phyloP scores from a whole-genome alignment of 495 filamentous ascomycete genomes.

The Trichoderma parareesei region DNA sequence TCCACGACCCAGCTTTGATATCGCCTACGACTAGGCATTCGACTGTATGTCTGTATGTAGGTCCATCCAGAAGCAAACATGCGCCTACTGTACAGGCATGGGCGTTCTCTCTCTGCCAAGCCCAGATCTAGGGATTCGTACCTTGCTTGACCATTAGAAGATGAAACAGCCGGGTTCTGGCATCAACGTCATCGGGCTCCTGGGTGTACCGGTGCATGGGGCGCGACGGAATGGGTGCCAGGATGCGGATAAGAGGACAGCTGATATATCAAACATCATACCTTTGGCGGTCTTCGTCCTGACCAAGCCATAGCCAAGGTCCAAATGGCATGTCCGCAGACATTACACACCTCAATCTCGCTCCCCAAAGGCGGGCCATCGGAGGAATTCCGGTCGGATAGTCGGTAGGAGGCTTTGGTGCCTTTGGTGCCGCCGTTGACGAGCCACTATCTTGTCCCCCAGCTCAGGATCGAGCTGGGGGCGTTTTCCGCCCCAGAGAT shows the following conservation, averaged over 20 bases:
- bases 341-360: background rate
- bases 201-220: background rate
- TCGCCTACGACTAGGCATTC: background rate
- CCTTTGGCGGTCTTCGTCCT: too few species aligned
- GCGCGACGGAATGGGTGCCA: background rate
- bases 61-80: background rate
- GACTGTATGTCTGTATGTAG: background rate
- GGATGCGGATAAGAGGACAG: background rate
- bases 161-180: background rate
- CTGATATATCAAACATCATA: too few species aligned
- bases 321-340: background rate
- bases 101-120: background rate
- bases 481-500: background rate
- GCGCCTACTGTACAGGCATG: background rate
- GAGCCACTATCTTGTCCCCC: background rate
- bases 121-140: background rate
- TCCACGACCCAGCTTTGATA: background rate
- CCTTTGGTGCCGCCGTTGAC: background rate
- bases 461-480: background rate
- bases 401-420: background rate
- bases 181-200: background rate
- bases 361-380: background rate
- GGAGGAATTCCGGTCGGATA: background rate
- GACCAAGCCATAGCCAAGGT: background rate
- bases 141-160: background rate